Percentiles rank a stretch among this genome's conserved stretches.
Evolutionary conservation across 257 asterid species (phyloP).

Genomic region (Solanum lignicaule): DNA sequence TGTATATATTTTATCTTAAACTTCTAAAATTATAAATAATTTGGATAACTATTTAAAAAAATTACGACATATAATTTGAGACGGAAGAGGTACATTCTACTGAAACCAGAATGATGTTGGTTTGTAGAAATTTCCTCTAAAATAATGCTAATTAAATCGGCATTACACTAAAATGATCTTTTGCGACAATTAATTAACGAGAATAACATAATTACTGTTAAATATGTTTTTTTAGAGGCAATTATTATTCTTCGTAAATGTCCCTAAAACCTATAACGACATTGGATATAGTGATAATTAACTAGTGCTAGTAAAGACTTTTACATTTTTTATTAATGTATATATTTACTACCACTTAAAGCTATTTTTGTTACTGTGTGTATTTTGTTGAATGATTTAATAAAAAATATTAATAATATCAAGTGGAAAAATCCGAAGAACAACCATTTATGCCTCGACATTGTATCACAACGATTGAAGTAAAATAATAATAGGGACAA

Average conservation of each 20-base stretch:
- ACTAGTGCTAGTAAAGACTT: too few species aligned
- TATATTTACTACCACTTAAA: too few species aligned
- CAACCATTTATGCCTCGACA: not conserved
- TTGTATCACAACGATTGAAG: not conserved
- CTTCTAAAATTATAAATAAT: not conserved
- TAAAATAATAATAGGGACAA: not conserved
- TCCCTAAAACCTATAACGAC: too few species aligned
- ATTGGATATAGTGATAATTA: too few species aligned
- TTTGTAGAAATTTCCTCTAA: not conserved
- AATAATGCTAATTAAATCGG: not conserved
- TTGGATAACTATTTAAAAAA: not conserved
- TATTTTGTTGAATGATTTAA: not conserved
- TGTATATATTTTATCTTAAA: too few species aligned
- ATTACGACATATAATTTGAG: not conserved
- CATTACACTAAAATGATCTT: too few species aligned
- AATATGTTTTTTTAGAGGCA: not conserved
- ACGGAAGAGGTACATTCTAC: not conserved
- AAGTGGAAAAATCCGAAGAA: not conserved
- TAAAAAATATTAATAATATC: not conserved
- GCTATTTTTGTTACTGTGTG: not conserved
- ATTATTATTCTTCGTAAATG: too few species aligned
- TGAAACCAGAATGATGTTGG: not conserved
- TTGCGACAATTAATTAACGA: not conserved
- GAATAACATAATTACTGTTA: too few species aligned
- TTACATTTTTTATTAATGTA: too few species aligned